phyloP scores from a whole-genome alignment of 2,329 filamentous ascomycete genomes.

The Calycina herbarum region DNA sequence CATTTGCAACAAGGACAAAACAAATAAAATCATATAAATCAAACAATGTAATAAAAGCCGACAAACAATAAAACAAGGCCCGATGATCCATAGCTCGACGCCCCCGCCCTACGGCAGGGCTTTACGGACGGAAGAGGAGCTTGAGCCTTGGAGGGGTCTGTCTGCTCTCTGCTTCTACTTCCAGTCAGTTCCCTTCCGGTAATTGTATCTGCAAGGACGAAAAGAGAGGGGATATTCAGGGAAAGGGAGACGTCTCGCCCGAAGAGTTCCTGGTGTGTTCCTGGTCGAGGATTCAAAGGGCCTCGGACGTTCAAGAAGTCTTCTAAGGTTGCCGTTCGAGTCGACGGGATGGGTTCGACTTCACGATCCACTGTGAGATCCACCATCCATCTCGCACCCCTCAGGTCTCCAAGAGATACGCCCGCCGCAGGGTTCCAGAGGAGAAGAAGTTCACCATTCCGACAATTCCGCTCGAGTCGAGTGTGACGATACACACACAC shows the following conservation, averaged over 20 bases:
- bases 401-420: not conserved
- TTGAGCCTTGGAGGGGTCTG: not conserved
- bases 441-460: not conserved
- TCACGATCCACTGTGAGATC: no score
- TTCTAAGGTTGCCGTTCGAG: no score
- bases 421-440: not conserved
- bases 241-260: no score
- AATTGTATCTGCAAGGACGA: not conserved
- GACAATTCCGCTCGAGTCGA: not conserved
- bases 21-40: not conserved
- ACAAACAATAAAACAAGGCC: not conserved
- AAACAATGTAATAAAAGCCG: not conserved
- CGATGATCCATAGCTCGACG: not conserved
- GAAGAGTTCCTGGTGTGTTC: no score
- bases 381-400: no score
- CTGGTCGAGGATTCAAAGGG: no score
- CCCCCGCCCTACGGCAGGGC: conserved; percentile 1
- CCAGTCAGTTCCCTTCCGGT: not conserved
- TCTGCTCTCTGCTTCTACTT: not conserved
- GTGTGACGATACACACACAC: not conserved
- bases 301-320: no score
- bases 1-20: not conserved
- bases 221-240: no score
- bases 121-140: conserved; percentile 4
- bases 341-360: no score